Evolutionary conservation across 164 flowering plant species (phyloP), one percentile per base, ranked within the genome.

Genomic region (Nymphaea thermarum): DNA sequence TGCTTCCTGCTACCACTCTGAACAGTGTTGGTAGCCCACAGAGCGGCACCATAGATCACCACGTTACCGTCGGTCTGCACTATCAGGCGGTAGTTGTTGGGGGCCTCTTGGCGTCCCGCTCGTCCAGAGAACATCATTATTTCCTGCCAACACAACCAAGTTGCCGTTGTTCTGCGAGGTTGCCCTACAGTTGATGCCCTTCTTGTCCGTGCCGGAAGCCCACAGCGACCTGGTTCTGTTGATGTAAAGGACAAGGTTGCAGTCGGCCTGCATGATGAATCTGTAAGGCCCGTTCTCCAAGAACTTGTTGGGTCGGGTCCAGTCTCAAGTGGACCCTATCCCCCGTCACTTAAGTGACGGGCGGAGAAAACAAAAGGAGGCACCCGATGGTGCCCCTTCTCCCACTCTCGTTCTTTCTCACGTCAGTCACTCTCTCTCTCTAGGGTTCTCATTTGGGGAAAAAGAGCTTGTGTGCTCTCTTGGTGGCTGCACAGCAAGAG

Each of bases 221-320:
- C 76, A 78, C 42, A 75, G 55, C 11, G 72, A 72, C 70, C 59
- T 75, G 65, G 18, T 64, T 14, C 41, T 25, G 66, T 64, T 42
- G 8, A 44, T 43, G 44, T 78, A 78, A 44, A 78, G 43, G 10
- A 78, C 80, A 42, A 75, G 44, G 66, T 78, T 78, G 72, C 80
- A 78, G 64, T 78, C 80, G 6, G 62, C 68, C 68, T 78, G 78
- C 71, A 78, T 70, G 3, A 69, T 67, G n/a, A 77, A 72, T 67
- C 65, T 77, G 77, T 77, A 77, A n/a, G 75, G 75, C 59, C 75
- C 77, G 66, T 72, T 77, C 67, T 74, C 77, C 6, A 77, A n/a
- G 66, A 45, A 77, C n/a, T n/a, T n/a, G n/a, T n/a, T n/a, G n/a
- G n/a, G n/a, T n/a, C n/a, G n/a, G n/a, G n/a, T n/a, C n/a, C n/a